Evolutionary conservation across 176 grass and related monocot genomes (phyloP).

Genomic region (Echinochloa phyllopogon): DNA sequence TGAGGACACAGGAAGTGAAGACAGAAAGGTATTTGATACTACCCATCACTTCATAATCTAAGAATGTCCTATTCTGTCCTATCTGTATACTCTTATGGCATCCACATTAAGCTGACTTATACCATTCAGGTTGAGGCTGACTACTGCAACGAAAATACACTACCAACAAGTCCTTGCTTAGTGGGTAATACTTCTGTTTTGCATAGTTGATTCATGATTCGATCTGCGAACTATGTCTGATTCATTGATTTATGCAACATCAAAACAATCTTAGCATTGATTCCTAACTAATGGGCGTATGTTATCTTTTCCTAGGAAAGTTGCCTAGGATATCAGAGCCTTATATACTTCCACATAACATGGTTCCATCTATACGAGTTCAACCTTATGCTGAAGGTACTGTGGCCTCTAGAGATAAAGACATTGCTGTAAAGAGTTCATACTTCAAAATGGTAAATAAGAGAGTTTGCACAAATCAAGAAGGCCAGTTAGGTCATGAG

Average conservation of each 20-base stretch:
- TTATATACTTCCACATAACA: conserved; percentile 49
- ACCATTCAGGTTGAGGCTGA: conserved; percentile 67
- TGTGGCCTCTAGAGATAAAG: conserved; percentile 48
- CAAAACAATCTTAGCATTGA: conserved; percentile 10
- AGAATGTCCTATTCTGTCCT: conserved; percentile 1
- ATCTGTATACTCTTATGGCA: conserved; percentile 4
- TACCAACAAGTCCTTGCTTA: conserved; percentile 38
- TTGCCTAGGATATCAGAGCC: conserved; percentile 42
- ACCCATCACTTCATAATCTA: conserved; percentile 28
- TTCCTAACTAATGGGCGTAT: conserved; percentile 26
- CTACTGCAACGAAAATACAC: conserved; percentile 38
- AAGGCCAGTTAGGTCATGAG: conserved; percentile 37
- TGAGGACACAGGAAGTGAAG: conserved; percentile 46
- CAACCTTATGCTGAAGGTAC: conserved; percentile 38
- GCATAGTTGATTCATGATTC: conserved; percentile 17
- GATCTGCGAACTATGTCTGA: conserved; percentile 15
- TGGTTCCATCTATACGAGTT: conserved; percentile 29
- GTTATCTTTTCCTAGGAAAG: conserved; percentile 48
- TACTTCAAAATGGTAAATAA: conserved; percentile 69
- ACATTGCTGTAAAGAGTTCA: conserved; percentile 58
- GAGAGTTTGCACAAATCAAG: conserved; percentile 50
- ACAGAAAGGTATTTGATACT: conserved; percentile 48
- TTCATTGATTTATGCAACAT: conserved; percentile 29
- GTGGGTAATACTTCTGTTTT: conserved; percentile 57
- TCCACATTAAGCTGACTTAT: conserved; percentile 31